Evolutionary conservation across 768 basidiomycete species (phyloP).

Genomic region (Cubamyces sp.): DNA sequence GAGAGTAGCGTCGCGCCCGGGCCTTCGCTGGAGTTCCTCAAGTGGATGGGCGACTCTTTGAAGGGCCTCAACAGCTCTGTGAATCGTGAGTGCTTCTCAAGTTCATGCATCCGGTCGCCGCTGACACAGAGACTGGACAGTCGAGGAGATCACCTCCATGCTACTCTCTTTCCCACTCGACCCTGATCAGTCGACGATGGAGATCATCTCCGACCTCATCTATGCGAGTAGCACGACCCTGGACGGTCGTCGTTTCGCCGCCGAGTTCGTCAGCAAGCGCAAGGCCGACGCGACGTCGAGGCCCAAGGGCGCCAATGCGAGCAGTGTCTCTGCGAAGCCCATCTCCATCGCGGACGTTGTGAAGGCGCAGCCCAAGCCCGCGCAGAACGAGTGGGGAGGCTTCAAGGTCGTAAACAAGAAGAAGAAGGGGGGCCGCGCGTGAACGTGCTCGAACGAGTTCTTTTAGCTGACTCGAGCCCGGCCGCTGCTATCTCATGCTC

Average conservation of each 20-base stretch:
- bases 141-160: slow-evolving; percentile 97
- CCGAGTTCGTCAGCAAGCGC: slow-evolving; percentile 86
- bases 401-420: slow-evolving; percentile 97
- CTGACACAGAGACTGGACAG: slow-evolving; percentile 43
- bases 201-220: slow-evolving; percentile 94
- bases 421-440: slow-evolving; percentile 77
- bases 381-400: slow-evolving; percentile 74
- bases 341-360: slow-evolving; percentile 89
- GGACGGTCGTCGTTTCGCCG: slow-evolving; percentile 92
- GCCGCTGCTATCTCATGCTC: slow-evolving; percentile 5
- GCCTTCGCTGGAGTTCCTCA: slow-evolving; percentile 89
- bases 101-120: background rate
- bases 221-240: slow-evolving; percentile 94
- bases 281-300: slow-evolving; percentile 75
- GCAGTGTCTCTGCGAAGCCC: slow-evolving; percentile 48
- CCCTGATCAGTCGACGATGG: slow-evolving; percentile 76
- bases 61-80: slow-evolving; percentile 76
- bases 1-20: slow-evolving; percentile 63
- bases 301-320: slow-evolving; percentile 45
- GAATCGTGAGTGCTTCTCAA: slow-evolving; percentile 54
- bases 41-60: slow-evolving; percentile 86
- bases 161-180: slow-evolving; percentile 93
- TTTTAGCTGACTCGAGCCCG: background rate
- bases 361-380: slow-evolving; percentile 80
- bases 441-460: slow-evolving; percentile 23